Percentiles rank a stretch among this genome's conserved stretches.
Evolutionary conservation across 1,139 yeast species (phyloP).

Genomic region (Candida sanyaensis): DNA sequence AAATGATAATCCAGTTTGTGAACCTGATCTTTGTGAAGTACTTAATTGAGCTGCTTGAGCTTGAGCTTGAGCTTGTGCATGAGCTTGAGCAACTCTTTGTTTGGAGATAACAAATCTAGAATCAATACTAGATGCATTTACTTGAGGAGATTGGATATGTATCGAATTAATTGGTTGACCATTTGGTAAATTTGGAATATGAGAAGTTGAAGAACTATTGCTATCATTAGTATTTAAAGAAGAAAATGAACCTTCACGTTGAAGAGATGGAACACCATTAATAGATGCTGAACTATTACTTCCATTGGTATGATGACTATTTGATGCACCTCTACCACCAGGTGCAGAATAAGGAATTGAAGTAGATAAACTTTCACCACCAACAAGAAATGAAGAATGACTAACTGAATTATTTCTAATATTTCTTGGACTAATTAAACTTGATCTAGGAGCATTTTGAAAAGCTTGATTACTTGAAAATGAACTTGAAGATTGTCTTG

Average conservation of each 20-base stretch:
- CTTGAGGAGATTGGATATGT: conserved; percentile 70
- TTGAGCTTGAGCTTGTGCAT: conserved; percentile 32
- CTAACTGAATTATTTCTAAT: conserved; percentile 47
- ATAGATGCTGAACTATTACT: conserved; percentile 1
- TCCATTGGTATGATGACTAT: conserved; percentile 3
- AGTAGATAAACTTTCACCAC: conserved; percentile 53
- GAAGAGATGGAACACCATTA: conserved; percentile 2
- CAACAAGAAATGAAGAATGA: conserved; percentile 41
- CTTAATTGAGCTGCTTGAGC: conserved; percentile 33
- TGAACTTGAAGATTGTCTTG: conserved; percentile 13
- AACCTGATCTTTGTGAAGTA: conserved; percentile 38
- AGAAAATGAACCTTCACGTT: conserved; percentile 13
- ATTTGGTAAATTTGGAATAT: conserved; percentile 49
- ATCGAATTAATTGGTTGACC: conserved; percentile 62
- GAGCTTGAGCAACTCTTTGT: conserved; percentile 66
- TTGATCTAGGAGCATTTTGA: conserved; percentile 10
- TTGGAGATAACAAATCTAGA: conserved; percentile 73
- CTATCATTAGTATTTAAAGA: conserved; percentile 14
- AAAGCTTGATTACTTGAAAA: conserved; percentile 13
- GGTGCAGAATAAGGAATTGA: conserved; percentile 77
- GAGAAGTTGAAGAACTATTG: conserved; percentile 16
- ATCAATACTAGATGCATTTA: conserved; percentile 56
- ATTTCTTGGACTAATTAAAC: conserved; percentile 39
- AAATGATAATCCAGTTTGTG: conserved; percentile 53
- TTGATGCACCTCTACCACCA: conserved; percentile 41